These are phyloP conservation scores for Diaporthe velutina DNA, from an alignment of 2,329 filamentous ascomycete genomes.

Conservation along the genomic window DNA sequence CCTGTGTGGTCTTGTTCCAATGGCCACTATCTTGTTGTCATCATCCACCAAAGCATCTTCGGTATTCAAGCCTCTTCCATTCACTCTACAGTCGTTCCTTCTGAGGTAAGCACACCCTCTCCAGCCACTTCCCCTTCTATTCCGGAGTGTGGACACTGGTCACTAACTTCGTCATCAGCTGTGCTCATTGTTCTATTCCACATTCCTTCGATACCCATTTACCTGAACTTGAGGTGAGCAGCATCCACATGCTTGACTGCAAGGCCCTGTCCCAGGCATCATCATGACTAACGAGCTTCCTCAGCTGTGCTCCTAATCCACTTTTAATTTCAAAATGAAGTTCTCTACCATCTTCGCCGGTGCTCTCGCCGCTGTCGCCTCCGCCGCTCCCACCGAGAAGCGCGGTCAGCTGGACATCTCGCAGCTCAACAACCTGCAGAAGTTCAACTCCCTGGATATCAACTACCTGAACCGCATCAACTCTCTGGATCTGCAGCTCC, in stretches of 20 bases:
- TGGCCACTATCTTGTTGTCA: constrained; percentile 48
- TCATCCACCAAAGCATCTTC: constrained; percentile 48
- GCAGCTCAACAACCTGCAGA: constrained; percentile 55
- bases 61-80: constrained; percentile 51
- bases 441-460: constrained; percentile 55
- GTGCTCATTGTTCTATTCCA: constrained; percentile 62
- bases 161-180: constrained; percentile 51
- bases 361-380: constrained; percentile 58
- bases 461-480: constrained; percentile 63
- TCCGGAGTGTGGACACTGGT: constrained; percentile 35
- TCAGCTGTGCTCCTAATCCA: constrained; percentile 58
- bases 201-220: constrained; percentile 52
- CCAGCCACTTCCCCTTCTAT: not conserved
- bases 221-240: constrained; percentile 52
- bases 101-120: constrained; percentile 55
- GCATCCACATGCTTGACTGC: not conserved
- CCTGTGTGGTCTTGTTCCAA: constrained; percentile 43
- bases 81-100: constrained; percentile 57
- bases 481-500: constrained; percentile 57
- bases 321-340: constrained; percentile 60
- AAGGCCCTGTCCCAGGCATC: constrained; percentile 40
- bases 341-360: constrained; percentile 58
- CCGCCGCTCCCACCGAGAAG: constrained; percentile 58
- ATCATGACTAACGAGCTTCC: not conserved
- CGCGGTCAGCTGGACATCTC: constrained; percentile 54